phyloP scores from a whole-genome alignment of 2,329 filamentous ascomycete species.

The Paecilomyces sp. region DNA sequence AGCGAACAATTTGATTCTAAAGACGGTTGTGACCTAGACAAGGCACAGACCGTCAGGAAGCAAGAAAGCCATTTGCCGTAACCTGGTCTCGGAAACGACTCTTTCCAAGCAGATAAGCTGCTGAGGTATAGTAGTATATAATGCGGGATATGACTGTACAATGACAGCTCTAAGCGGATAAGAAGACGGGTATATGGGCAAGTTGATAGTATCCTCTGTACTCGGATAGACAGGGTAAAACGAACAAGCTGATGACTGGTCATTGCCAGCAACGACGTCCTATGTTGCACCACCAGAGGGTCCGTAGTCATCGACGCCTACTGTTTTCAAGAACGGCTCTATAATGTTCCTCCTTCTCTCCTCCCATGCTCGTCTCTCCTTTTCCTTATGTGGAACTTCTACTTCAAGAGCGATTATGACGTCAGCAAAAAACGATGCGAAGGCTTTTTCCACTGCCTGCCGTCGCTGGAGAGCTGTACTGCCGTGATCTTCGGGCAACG shows the following conservation, averaged over 20 bases:
- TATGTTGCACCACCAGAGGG: slow-evolving; percentile 20
- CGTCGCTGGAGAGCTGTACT: slow-evolving; percentile 49
- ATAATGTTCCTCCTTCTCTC: slow-evolving; percentile 61
- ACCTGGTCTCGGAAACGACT: background rate
- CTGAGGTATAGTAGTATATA: background rate
- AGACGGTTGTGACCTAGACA: background rate
- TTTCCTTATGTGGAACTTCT: slow-evolving; percentile 39
- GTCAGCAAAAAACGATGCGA: slow-evolving; percentile 59
- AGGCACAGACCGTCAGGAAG: background rate
- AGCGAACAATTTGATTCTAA: background rate
- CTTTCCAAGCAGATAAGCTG: background rate
- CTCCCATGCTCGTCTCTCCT: slow-evolving; percentile 53
- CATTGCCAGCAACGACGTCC: background rate
- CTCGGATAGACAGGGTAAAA: background rate
- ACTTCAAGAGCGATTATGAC: slow-evolving; percentile 51
- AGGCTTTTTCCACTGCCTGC: slow-evolving; percentile 52
- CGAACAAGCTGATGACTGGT: background rate
- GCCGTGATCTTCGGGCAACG: slow-evolving; percentile 29
- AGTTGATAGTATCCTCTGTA: background rate
- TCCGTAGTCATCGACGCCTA: slow-evolving; percentile 25
- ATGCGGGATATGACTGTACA: background rate
- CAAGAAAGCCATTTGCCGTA: background rate
- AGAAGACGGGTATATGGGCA: background rate
- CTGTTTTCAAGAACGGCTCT: slow-evolving; percentile 58
- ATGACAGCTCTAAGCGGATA: background rate